These are phyloP conservation scores for Oxytropis ochrocephala DNA, from an alignment of 306 rosid species.

Conservation along the genomic window DNA sequence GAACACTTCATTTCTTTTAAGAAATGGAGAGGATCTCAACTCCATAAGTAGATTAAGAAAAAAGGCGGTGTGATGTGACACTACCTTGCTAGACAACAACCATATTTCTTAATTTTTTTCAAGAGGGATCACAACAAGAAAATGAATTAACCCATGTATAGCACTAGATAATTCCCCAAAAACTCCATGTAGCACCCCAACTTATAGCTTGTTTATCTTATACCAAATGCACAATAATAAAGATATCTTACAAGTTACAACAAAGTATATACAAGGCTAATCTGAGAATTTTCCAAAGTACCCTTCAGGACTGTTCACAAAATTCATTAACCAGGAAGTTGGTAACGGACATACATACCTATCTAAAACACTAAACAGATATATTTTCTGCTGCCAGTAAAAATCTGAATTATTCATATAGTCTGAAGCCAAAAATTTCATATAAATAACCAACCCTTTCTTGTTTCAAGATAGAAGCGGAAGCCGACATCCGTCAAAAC, in stretches of 20 bases:
- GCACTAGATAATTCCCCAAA: too few species aligned
- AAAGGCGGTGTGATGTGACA: too few species aligned
- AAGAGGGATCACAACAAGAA: too few species aligned
- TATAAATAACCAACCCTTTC: neutral
- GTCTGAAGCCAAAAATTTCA: slow-evolving; percentile 28
- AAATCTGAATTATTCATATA: slow-evolving; percentile 15
- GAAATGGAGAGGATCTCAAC: too few species aligned
- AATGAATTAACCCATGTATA: too few species aligned
- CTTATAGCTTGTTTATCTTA: too few species aligned
- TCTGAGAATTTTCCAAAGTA: slow-evolving; percentile 1
- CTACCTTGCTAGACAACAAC: too few species aligned
- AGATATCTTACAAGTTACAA: neutral
- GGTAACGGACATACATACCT: slow-evolving; percentile 26
- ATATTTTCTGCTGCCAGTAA: neutral
- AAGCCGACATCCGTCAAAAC: neutral
- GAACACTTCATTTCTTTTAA: too few species aligned
- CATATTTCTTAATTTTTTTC: too few species aligned
- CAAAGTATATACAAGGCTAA: slow-evolving; percentile 4
- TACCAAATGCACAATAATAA: too few species aligned
- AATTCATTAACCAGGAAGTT: neutral
- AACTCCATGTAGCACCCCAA: too few species aligned
- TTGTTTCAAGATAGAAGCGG: neutral
- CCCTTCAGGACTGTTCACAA: neutral
- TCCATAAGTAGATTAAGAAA: too few species aligned
- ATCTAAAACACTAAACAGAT: slow-evolving; percentile 10